Evolutionary conservation across 1,139 yeast genomes (phyloP), one percentile per base, ranked within the genome.

Genomic region (Saccharomycopsis phalli): DNA sequence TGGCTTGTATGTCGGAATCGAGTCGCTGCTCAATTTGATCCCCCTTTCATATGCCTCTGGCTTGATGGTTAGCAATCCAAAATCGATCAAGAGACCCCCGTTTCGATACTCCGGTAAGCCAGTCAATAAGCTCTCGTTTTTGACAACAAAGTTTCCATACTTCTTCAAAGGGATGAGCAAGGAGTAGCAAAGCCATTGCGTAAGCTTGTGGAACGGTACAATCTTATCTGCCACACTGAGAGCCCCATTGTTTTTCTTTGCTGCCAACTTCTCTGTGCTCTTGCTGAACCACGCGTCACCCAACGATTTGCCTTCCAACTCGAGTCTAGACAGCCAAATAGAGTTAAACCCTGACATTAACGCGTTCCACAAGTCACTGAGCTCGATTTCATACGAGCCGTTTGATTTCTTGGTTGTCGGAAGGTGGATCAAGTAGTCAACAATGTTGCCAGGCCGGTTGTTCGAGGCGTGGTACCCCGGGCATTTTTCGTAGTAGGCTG

Each of bases 71-170:
- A 75, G 54, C 1, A 74, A 66, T 6, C 68, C 73, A 34, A 71
- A 59, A 53, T 75, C 81, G 31, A 71, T 67, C 49, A 75, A 64
- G 21, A 75, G 55, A 0, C 81, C 81, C 26, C 81, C 81, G 47
- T 75, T 75, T 50, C 81, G 61, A 53, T 75, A 75, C 52, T 75
- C 81, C 4, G 81, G 81, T 35, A 75, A 57, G 0, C 81, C 81
- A 0, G 81, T 75, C 57, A 71, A 71, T 34, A 65, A 55, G 1
- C 58, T 51, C 40, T 68, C 63, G 45, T 70, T 66, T 4, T 47
- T 34, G 19, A 67, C 58, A 1, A 51, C 53, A 49, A 75, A 68
- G 29, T 57, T 54, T 3, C 66, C 66, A 49, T 59, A 69, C 21
- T 59, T 56, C 40, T 62, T 62, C 40, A 75, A 58, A 3, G 80